These are phyloP conservation scores for Tolypocladium album DNA, from an alignment of 2,329 filamentous ascomycete genomes.

Conservation along the genomic window DNA sequence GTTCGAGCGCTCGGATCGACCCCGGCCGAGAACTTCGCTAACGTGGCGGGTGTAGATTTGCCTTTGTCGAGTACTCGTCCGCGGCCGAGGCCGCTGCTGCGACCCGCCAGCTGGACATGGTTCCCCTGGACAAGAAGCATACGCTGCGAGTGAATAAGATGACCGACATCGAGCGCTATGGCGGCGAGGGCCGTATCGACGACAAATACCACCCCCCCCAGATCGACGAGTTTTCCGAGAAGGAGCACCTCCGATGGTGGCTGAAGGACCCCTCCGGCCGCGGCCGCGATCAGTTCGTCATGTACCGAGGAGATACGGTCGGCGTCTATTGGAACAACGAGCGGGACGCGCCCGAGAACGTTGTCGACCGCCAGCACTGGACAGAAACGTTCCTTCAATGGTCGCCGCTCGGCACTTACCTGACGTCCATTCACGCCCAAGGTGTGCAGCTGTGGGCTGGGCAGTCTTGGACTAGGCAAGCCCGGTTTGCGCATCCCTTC, in stretches of 20 bases:
- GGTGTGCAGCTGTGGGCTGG: slow-evolving; percentile 98
- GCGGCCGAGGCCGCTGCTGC: slow-evolving; percentile 82
- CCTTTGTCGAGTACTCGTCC: slow-evolving; percentile 93
- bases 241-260: slow-evolving; percentile 92
- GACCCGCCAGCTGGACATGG: slow-evolving; percentile 76
- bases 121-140: slow-evolving; percentile 93
- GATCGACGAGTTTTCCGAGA: slow-evolving; percentile 77
- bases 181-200: slow-evolving; percentile 83
- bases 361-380: slow-evolving; percentile 92
- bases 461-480: slow-evolving; percentile 76
- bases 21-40: slow-evolving; percentile 2
- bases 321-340: slow-evolving; percentile 99
- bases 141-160: slow-evolving; percentile 94
- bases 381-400: slow-evolving; percentile 97
- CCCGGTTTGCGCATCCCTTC: slow-evolving; percentile 87
- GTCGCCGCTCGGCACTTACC: slow-evolving; percentile 89
- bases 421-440: slow-evolving; percentile 90
- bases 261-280: slow-evolving; percentile 69
- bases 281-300: slow-evolving; percentile 88
- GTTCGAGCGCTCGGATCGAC: slow-evolving; percentile 14
- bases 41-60: slow-evolving; percentile 51
- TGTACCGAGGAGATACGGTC: slow-evolving; percentile 86
- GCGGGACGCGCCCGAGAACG: slow-evolving; percentile 74
- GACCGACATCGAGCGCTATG: slow-evolving; percentile 94
- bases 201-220: slow-evolving; percentile 79